These are phyloP conservation scores for Penicillium psychrofluorescens DNA, from an alignment of 495 filamentous ascomycete species.

Conservation along the genomic window DNA sequence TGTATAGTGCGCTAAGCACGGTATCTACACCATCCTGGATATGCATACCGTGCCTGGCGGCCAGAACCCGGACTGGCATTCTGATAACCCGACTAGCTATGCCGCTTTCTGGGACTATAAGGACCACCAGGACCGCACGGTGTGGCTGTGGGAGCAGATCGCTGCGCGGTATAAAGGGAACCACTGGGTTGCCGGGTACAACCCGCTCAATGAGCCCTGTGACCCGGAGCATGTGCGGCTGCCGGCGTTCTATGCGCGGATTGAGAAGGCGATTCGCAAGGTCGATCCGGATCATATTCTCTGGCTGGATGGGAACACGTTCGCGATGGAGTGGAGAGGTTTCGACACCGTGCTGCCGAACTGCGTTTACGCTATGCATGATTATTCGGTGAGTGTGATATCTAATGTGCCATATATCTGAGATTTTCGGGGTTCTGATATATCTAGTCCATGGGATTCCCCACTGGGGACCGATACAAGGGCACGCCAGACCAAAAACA, in stretches of 20 bases:
- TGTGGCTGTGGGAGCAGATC: conserved; percentile 54
- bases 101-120: conserved; percentile 60
- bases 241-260: conserved; percentile 46
- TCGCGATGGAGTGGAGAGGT: conserved; percentile 47
- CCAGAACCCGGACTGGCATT: conserved; percentile 62
- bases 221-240: conserved; percentile 51
- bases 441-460: conserved; percentile 45
- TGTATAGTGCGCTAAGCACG: conserved; percentile 41
- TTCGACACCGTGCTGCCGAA: conserved; percentile 45
- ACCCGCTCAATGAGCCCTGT: conserved; percentile 59
- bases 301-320: conserved; percentile 61
- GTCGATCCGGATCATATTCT: conserved; percentile 58
- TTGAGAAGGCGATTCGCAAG: conserved; percentile 50
- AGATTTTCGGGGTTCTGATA: not conserved
- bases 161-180: conserved; percentile 51
- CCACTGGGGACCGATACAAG: conserved; percentile 41
- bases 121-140: conserved; percentile 52
- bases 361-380: conserved; percentile 55
- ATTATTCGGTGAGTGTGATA: conserved; percentile 38
- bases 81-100: conserved; percentile 44
- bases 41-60: conserved; percentile 58
- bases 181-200: conserved; percentile 55
- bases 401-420: not conserved
- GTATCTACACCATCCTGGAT: conserved; percentile 56
- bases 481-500: conserved; percentile 46